Evolutionary conservation across 352 stramenopile species (phyloP).

Genomic region (Pythium sukuiense): DNA sequence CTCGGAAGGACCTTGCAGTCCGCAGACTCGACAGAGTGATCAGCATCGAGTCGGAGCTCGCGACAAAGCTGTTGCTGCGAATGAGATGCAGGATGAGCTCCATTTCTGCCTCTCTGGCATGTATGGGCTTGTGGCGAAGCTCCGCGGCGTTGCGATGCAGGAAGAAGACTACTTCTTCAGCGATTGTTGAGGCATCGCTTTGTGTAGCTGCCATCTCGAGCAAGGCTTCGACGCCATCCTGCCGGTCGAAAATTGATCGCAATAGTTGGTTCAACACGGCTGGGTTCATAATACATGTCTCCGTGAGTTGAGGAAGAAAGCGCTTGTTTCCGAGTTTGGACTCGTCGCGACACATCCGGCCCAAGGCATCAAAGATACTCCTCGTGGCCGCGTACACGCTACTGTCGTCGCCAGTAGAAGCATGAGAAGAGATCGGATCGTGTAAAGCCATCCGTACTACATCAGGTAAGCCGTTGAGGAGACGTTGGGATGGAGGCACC

Average conservation of each 20-base stretch:
- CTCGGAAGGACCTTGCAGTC: not conserved
- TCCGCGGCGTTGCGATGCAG: constrained; percentile 5
- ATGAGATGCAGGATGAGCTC: constrained; percentile 8
- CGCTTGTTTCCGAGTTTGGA: not conserved
- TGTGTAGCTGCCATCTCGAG: not conserved
- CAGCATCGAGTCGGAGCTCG: not conserved
- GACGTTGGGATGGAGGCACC: not conserved
- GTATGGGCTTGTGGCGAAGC: constrained; percentile 17
- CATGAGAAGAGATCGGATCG: not conserved
- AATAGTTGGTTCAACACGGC: not conserved
- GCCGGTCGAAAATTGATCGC: not conserved
- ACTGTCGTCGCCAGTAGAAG: not conserved
- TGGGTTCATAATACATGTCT: not conserved
- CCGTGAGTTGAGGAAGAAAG: not conserved
- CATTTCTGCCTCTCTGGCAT: constrained; percentile 5
- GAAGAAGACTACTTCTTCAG: constrained; percentile 10
- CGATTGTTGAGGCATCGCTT: not conserved
- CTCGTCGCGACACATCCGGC: not conserved
- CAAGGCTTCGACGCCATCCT: constrained; percentile 9
- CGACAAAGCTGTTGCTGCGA: not conserved
- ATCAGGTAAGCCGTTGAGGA: not conserved
- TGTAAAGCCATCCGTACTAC: not conserved
- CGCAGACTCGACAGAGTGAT: constrained; percentile 2
- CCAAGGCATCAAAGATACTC: not conserved
- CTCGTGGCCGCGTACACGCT: not conserved